Base-by-base conservation (phyloP, 1,139 yeast genomes). In the Arxiozyma telluris region DNA sequence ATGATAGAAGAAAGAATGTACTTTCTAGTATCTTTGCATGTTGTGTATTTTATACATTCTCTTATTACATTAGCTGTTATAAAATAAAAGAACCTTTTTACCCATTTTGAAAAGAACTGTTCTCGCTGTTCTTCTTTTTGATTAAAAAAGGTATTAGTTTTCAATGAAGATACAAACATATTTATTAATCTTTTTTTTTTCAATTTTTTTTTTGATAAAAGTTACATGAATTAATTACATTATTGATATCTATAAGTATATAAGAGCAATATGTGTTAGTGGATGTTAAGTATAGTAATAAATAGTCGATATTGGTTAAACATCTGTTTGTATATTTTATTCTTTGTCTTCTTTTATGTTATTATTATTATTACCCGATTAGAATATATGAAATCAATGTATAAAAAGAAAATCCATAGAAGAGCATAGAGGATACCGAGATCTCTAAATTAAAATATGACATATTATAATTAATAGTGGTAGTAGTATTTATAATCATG, bases 21-120 rank as follows among this genome's bases (percentile, higher is more conserved):
- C 52, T 65, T 3, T 57, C 66, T 70, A 1, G 30, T 61, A 5
- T 55, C 65, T 1, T 52, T 21, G 62, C 67, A 1, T 53, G 64
- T 44, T 51, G 61, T 0, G 48, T 76, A 39, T 70, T 75, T 49
- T 63, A 69, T 51, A 48, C 63, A 21, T 73, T 71, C 58, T 67
- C 70, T 47, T 60, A 67, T 27, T 71, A 73, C 55, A 65, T 72
- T 5, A 60, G 68, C 12, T 64, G 75, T 39, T 76, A 69, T 57
- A 55, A 61, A 48, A 58, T 70, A 5, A 78, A 78, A 57, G 71
- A 70, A 56, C 71, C 73, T 1, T 70, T 64, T 0, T 77, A 77
- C 61, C 73, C 74, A 44, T 72, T 38, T 42, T 45, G 27, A 30
- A 7, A 34, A 15, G 17, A 8, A 2, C 2, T 34, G 9, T 34